Evolutionary conservation across 805 yeast species (phyloP).

Genomic region (Wickerhamiella spandovensis): DNA sequence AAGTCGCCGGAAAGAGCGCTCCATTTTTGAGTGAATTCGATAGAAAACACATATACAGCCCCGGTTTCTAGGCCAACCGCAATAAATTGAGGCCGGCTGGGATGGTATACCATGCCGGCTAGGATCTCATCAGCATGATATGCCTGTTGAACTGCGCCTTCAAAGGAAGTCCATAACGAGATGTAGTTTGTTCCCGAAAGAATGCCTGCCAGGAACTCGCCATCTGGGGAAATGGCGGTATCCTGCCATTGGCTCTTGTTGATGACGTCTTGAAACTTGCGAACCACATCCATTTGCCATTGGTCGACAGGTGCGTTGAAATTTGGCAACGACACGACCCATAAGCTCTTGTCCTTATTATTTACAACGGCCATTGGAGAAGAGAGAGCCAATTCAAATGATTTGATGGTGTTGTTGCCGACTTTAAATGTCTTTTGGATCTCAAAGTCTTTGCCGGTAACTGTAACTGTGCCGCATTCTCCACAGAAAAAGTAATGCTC

Average conservation of each 20-base stretch:
- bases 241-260: conserved; percentile 83
- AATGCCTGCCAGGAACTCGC: conserved; percentile 79
- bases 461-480: background rate
- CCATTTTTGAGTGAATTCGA: conserved; percentile 83
- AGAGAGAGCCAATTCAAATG: background rate
- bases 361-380: conserved; percentile 18
- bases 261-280: conserved; percentile 80
- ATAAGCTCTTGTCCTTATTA: conserved; percentile 23
- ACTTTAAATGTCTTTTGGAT: conserved; percentile 12
- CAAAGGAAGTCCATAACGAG: conserved; percentile 81
- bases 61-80: conserved; percentile 83
- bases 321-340: conserved; percentile 22
- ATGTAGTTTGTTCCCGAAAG: conserved; percentile 82
- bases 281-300: conserved; percentile 53
- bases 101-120: conserved; percentile 79
- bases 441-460: conserved; percentile 10
- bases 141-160: conserved; percentile 81
- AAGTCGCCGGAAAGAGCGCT: conserved; percentile 94
- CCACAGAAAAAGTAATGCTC: conserved; percentile 3
- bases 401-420: conserved; percentile 23
- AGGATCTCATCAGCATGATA: conserved; percentile 84
- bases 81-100: conserved; percentile 54
- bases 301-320: conserved; percentile 16
- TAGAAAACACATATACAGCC: conserved; percentile 66
- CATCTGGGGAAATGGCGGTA: conserved; percentile 55